phyloP scores from a whole-genome alignment of 2,329 filamentous ascomycete species.

The Ophiobolus disseminans region DNA sequence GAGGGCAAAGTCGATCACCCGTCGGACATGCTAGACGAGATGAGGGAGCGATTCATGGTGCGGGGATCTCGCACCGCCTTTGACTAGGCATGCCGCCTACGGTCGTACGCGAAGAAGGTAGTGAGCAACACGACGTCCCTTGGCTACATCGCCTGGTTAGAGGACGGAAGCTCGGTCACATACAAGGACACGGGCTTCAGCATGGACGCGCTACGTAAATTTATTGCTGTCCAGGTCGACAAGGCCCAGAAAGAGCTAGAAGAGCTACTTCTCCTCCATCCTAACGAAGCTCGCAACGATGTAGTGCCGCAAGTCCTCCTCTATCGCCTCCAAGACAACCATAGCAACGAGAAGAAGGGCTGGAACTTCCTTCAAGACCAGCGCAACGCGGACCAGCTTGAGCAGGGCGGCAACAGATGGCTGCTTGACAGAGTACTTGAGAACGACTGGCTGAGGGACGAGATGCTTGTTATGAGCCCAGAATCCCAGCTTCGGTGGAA shows the following conservation, averaged over 20 bases:
- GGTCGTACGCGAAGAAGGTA: slow-evolving; percentile 12
- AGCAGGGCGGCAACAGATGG: background rate
- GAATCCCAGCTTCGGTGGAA: background rate
- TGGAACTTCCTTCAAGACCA: slow-evolving; percentile 8
- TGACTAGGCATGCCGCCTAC: slow-evolving; percentile 6
- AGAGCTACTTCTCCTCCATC: background rate
- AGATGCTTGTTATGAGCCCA: background rate
- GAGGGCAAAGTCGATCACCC: slow-evolving; percentile 8
- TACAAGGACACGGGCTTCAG: slow-evolving; percentile 1
- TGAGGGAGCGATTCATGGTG: slow-evolving; percentile 20
- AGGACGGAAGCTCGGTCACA: background rate
- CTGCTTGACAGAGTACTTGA: slow-evolving; percentile 3
- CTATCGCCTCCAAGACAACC: no score
- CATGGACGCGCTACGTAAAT: background rate
- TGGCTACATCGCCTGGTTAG: slow-evolving; percentile 7
- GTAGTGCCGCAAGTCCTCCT: background rate
- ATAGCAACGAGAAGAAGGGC: slow-evolving; percentile 1
- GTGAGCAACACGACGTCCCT: slow-evolving; percentile 5
- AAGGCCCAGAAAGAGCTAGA: slow-evolving; percentile 5
- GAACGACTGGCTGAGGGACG: slow-evolving; percentile 2
- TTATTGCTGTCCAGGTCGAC: background rate
- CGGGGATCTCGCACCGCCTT: slow-evolving; percentile 11
- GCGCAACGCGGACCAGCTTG: slow-evolving; percentile 3
- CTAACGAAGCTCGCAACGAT: background rate
- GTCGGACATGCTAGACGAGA: slow-evolving; percentile 19